Evolutionary conservation across 1,284 basidiomycete species (phyloP).

Genomic region (Trametes polyzona): DNA sequence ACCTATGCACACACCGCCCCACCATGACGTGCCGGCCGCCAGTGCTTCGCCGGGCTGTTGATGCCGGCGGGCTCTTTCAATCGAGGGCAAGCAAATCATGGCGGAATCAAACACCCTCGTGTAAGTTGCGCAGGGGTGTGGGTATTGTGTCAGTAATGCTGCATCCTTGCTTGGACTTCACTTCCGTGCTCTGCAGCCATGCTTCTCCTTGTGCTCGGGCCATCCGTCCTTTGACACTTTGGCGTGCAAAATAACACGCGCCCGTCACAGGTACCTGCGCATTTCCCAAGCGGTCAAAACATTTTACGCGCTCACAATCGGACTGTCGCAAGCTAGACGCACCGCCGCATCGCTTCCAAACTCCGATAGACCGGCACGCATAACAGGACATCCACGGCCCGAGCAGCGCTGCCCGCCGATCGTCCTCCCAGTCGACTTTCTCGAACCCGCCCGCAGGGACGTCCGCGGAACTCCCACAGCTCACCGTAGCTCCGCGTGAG

Average conservation of each 20-base stretch:
- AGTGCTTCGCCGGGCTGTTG: too few relatives aligned
- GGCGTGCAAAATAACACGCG: constrained; percentile 35
- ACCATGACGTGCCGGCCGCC: too few relatives aligned
- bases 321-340: constrained; percentile 9
- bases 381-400: constrained; percentile 50
- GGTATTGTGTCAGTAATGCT: too few relatives aligned
- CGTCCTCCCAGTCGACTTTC: constrained; percentile 41
- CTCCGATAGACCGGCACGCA: constrained; percentile 40
- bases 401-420: constrained; percentile 39
- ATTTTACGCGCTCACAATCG: background rate
- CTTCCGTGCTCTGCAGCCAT: constrained; percentile 24
- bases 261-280: constrained; percentile 32
- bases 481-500: constrained; percentile 40
- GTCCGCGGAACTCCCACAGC: constrained; percentile 44
- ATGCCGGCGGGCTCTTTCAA: too few relatives aligned
- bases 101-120: too few relatives aligned
- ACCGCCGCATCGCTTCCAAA: constrained; percentile 47
- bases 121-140: too few relatives aligned
- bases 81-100: too few relatives aligned
- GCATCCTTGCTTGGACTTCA: background rate
- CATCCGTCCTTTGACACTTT: constrained; percentile 36
- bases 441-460: constrained; percentile 41
- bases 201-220: constrained; percentile 36
- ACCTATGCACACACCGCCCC: too few relatives aligned
- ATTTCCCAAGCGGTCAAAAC: background rate